Conservation (phyloP, 768 basidiomycete genomes). For the Boletus reticulatus region DNA sequence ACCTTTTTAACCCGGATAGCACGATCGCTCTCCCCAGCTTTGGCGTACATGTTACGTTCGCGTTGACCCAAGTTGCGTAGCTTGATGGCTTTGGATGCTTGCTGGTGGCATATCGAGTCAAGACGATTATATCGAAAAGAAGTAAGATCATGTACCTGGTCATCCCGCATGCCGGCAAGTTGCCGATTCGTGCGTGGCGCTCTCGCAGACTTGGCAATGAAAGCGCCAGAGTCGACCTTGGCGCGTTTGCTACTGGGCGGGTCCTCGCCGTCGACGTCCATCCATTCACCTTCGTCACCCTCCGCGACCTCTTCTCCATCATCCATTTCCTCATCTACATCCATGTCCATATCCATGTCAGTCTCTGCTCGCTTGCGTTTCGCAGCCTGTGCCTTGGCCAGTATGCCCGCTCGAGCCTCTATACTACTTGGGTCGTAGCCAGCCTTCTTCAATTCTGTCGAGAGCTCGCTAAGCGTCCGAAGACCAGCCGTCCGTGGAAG, state of each 20-base stretch:
- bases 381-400: constrained; percentile 70
- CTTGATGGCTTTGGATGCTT: constrained; percentile 76
- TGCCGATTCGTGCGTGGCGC: constrained; percentile 71
- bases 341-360: constrained; percentile 49
- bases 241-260: constrained; percentile 54
- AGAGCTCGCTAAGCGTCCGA: constrained; percentile 69
- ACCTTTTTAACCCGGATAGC: constrained; percentile 84
- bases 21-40: constrained; percentile 88
- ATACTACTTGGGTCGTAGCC: constrained; percentile 88
- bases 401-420: constrained; percentile 80
- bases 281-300: constrained; percentile 46
- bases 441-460: constrained; percentile 76
- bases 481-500: constrained; percentile 73
- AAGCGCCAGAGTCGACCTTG: constrained; percentile 61
- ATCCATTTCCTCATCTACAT: constrained; percentile 38
- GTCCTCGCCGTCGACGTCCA: constrained; percentile 54
- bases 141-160: constrained; percentile 42
- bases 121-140: not conserved
- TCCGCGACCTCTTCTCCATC: constrained; percentile 35
- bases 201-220: constrained; percentile 47
- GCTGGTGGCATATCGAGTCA: constrained; percentile 39
- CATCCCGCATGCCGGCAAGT: constrained; percentile 76
- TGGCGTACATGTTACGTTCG: constrained; percentile 82
- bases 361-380: constrained; percentile 60
- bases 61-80: constrained; percentile 87